phyloP scores from a whole-genome alignment of 1,139 yeast genomes.

The Ogataea hybrid region DNA sequence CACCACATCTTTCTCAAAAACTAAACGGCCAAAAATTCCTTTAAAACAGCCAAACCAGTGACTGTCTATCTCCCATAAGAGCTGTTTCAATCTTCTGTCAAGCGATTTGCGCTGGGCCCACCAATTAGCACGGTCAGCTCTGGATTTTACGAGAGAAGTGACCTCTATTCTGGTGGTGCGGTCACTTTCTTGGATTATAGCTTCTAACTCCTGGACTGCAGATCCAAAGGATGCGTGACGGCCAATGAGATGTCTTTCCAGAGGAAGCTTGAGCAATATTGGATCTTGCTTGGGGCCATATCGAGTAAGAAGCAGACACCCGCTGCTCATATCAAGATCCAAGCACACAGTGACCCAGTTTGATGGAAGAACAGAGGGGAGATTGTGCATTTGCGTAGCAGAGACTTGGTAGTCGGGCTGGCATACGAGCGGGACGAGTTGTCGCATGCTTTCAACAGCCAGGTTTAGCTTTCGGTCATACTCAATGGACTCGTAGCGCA shows the following conservation, averaged over 20 bases:
- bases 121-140: slow-evolving; percentile 69
- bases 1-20: slow-evolving; percentile 32
- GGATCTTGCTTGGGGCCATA: slow-evolving; percentile 9
- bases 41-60: slow-evolving; percentile 83
- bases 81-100: slow-evolving; percentile 52
- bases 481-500: slow-evolving; percentile 35
- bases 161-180: slow-evolving; percentile 53
- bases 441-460: slow-evolving; percentile 16
- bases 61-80: slow-evolving; percentile 60
- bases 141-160: slow-evolving; percentile 51
- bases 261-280: slow-evolving; percentile 56
- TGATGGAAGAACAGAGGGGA: slow-evolving; percentile 38
- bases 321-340: slow-evolving; percentile 58
- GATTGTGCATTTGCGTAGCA: slow-evolving; percentile 13
- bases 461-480: slow-evolving; percentile 33
- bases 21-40: slow-evolving; percentile 50
- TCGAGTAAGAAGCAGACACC: slow-evolving; percentile 47
- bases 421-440: slow-evolving; percentile 13
- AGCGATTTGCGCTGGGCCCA: slow-evolving; percentile 69
- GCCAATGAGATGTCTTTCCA: slow-evolving; percentile 49
- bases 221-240: slow-evolving; percentile 47
- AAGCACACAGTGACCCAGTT: slow-evolving; percentile 62
- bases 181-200: slow-evolving; percentile 60
- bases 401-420: not conserved
- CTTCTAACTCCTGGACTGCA: slow-evolving; percentile 43